A percentile compares a stretch with the other conserved stretches of the same genome.
Evolutionary conservation across 441 rosid species (phyloP).

Genomic region (Aleurites moluccanus): DNA sequence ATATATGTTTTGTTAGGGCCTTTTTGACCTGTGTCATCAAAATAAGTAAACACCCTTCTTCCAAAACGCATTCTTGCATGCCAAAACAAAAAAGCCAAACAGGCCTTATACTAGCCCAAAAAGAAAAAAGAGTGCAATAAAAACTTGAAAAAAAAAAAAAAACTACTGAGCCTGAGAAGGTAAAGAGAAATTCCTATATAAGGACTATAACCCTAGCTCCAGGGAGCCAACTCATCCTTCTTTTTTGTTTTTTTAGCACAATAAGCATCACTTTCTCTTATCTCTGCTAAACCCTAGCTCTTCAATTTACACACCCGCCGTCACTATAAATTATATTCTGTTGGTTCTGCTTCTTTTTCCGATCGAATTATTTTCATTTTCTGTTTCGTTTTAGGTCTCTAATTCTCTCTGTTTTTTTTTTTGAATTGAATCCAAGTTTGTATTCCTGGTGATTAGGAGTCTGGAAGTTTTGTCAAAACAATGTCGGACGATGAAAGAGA

Average conservation of each 20-base stretch:
- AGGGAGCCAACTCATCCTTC: conserved; percentile 11
- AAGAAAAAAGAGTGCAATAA: background rate
- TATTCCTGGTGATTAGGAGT: background rate
- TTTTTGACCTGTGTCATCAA: background rate
- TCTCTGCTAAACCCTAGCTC: conserved; percentile 35
- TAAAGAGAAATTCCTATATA: conserved; percentile 13
- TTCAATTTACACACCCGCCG: background rate
- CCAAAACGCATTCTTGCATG: background rate
- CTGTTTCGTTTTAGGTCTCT: background rate
- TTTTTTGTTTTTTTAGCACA: too few relatives aligned
- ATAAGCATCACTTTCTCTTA: background rate
- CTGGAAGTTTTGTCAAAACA: conserved; percentile 25
- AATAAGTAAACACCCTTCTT: background rate
- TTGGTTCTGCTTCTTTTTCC: background rate
- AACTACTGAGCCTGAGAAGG: background rate
- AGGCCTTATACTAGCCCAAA: conserved; percentile 1
- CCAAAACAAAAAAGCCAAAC: background rate
- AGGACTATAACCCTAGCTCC: conserved; percentile 29
- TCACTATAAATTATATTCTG: background rate
- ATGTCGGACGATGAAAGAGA: conserved; percentile 98
- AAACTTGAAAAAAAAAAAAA: background rate
- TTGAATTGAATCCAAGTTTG: background rate
- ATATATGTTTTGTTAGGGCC: background rate
- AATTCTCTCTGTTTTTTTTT: background rate
- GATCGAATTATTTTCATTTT: background rate